Base-by-base conservation (phyloP, 768 basidiomycete species). In the Boletales sp. region DNA sequence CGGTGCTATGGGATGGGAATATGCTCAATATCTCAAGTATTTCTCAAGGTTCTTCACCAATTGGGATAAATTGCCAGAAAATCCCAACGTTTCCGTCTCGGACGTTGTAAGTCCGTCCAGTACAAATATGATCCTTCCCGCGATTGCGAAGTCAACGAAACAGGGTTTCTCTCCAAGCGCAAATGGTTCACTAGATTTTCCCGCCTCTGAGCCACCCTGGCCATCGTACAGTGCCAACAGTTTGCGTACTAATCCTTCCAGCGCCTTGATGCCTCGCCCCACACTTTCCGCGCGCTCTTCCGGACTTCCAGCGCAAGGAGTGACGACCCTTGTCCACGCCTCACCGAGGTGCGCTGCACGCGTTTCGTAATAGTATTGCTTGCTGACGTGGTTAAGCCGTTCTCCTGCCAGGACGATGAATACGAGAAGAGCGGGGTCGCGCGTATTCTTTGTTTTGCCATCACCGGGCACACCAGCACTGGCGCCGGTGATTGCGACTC, bases 301-400 rank as follows among this genome's bases (percentile, higher is more conserved):
- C 57, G 13, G 64, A 46, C 46, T 53, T 54, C 35, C 69, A 62
- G 12, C 62, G 18, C 47, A 53, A 57, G 39, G 51, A 13, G 37
- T 46, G 14, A 52, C 55, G 4, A 62, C 47, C 17, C 72, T 41
- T 34, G 72, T 67, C 57, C 78, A 75, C 44, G 73, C 55, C 34
- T 61, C 58, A 0, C 77, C 75, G 40, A 71, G 70, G 2, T 38
- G 42, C 5, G 44, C 50, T 28, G 66, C 63, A 15, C 74, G 62
- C 1, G 73, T 76, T 8, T 51, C 55, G 30, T 71, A 60, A 58
- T 76, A 82, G 55, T 72, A 74, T 9, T 50, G 64, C 52, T 62
- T 53, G 60, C 72, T 73, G 34, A 48, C 46, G 1, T 63, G 56
- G 38, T 62, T 65, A 25, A 76, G 55, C 37, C 60, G 50, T 41